These are phyloP conservation scores for Suillus sp. DNA, from an alignment of 768 basidiomycete species.

Conservation along the genomic window DNA sequence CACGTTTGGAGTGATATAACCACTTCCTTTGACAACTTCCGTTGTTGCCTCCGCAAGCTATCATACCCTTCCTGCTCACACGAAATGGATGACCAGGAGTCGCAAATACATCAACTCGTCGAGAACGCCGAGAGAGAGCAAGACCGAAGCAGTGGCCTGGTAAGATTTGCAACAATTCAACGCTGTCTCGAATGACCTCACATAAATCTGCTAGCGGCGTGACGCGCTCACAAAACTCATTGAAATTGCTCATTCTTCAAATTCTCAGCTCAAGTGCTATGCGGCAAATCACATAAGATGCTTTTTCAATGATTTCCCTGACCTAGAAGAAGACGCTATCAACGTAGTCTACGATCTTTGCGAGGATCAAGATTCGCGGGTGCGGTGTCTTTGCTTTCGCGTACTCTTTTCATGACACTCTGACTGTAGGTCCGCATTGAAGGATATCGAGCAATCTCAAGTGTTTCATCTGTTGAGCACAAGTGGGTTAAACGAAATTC, in stretches of 20 bases:
- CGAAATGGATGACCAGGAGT: conserved; percentile 19
- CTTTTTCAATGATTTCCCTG: conserved; percentile 69
- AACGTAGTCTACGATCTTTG: conserved; percentile 80
- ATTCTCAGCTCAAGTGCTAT: conserved; percentile 50
- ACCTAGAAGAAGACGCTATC: conserved; percentile 73
- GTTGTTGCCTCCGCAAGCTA: neutral
- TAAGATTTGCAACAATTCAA: conserved; percentile 25
- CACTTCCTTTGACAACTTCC: neutral
- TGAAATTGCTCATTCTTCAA: conserved; percentile 49
- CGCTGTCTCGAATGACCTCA: conserved; percentile 9
- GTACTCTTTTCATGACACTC: neutral
- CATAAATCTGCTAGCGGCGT: conserved; percentile 44
- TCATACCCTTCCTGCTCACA: conserved; percentile 2
- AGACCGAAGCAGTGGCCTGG: conserved; percentile 41
- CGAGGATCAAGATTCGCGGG: conserved; percentile 62
- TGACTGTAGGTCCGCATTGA: conserved; percentile 60
- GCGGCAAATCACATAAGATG: conserved; percentile 58
- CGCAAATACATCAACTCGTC: conserved; percentile 38
- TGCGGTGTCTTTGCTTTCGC: conserved; percentile 29
- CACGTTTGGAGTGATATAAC: conserved; percentile 12
- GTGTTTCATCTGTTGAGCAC: conserved; percentile 47
- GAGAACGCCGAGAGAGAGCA: conserved; percentile 44
- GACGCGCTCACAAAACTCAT: conserved; percentile 56
- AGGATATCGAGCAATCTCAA: conserved; percentile 64
- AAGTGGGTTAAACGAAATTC: conserved; percentile 72